phyloP scores from a whole-genome alignment of 371 early-diverging fungal species.

The Actinomortierella wolfii region DNA sequence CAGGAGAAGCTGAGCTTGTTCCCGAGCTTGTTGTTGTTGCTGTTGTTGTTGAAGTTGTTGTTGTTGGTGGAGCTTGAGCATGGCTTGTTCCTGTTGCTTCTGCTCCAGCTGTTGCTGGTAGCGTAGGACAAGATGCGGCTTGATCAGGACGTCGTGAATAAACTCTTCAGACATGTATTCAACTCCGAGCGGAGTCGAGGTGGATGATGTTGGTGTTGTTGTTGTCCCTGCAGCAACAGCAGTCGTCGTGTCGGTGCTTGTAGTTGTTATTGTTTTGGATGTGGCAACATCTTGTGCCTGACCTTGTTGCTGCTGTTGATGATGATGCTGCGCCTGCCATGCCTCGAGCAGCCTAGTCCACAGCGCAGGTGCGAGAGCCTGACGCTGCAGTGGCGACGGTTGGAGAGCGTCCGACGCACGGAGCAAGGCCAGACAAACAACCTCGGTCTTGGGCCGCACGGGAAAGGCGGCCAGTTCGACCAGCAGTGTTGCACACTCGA shows the following conservation, averaged over 20 bases:
- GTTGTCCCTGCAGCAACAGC: no score
- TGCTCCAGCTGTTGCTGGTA: constrained; percentile 1
- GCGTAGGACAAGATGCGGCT: neutral
- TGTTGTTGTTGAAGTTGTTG: constrained; percentile 1
- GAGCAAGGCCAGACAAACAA: constrained; percentile 19
- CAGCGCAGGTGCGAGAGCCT: constrained; percentile 17
- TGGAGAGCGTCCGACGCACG: constrained; percentile 20
- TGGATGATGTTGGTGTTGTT: no score
- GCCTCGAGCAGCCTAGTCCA: constrained; percentile 26
- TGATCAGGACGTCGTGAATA: constrained; percentile 15
- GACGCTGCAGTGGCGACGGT: constrained; percentile 21
- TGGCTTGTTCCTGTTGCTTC: constrained; percentile 1
- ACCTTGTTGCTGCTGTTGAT: no score
- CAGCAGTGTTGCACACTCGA: constrained; percentile 31
- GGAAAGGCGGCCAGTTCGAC: constrained; percentile 20
- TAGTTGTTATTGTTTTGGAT: no score
- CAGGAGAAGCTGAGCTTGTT: neutral
- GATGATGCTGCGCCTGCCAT: constrained; percentile 12
- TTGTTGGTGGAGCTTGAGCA: neutral
- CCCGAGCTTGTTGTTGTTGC: neutral
- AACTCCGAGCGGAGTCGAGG: constrained; percentile 15
- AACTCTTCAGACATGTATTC: constrained; percentile 28
- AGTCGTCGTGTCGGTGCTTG: no score
- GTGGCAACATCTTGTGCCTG: no score
- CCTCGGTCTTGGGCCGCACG: constrained; percentile 26